Evolutionary conservation across 2,329 filamentous ascomycete genomes (phyloP).

Genomic region (Myriosclerotinia curreyana): DNA sequence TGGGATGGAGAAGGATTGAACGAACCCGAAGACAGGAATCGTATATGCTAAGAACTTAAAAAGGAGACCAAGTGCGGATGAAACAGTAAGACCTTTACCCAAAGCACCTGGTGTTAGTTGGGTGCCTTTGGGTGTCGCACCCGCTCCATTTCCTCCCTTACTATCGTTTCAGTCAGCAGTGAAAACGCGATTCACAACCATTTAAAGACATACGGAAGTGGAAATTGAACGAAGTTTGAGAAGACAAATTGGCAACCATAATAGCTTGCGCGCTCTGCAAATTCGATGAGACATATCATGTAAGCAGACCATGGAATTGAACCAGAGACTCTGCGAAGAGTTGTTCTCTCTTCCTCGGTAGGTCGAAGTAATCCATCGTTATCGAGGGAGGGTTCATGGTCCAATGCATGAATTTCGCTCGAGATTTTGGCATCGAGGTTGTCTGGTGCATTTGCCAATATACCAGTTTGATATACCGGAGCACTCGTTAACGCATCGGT

Average conservation of each 20-base stretch:
- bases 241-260: constrained; percentile 63
- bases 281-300: constrained; percentile 69
- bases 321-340: constrained; percentile 60
- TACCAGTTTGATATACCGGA: constrained; percentile 15
- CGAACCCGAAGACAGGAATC: constrained; percentile 33
- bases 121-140: constrained; percentile 41
- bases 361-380: constrained; percentile 22
- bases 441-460: constrained; percentile 9
- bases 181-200: not conserved
- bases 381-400: constrained; percentile 15
- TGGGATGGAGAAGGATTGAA: constrained; percentile 34
- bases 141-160: constrained; percentile 42
- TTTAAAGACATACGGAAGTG: constrained; percentile 45
- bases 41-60: constrained; percentile 51
- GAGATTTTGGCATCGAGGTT: constrained; percentile 18
- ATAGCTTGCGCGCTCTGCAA: constrained; percentile 76
- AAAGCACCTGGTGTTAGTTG: constrained; percentile 52
- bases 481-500: constrained; percentile 16
- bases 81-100: constrained; percentile 53
- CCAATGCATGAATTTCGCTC: constrained; percentile 1
- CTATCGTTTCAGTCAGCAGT: not conserved
- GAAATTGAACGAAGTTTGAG: constrained; percentile 61
- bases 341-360: constrained; percentile 59
- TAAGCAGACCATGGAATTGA: constrained; percentile 65
- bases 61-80: constrained; percentile 53